phyloP scores from a whole-genome alignment of 768 basidiomycete species.

The Hygrophorus russula region DNA sequence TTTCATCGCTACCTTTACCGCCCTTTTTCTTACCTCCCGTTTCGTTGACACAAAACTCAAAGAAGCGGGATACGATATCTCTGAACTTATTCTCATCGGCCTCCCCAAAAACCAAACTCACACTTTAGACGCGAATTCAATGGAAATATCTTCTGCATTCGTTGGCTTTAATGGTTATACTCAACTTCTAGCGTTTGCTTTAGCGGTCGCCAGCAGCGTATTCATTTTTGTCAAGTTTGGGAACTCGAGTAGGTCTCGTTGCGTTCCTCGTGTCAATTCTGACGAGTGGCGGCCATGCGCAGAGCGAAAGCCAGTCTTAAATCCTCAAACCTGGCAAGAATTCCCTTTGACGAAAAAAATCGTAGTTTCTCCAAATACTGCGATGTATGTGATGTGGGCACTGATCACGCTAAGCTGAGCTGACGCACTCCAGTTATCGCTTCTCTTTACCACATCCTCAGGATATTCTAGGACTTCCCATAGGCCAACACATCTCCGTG shows the following conservation, averaged over 20 bases:
- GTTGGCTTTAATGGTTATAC: no score
- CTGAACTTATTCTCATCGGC: slow-evolving; percentile 1
- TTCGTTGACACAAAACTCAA: neutral
- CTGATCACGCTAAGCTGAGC: neutral
- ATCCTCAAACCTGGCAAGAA: slow-evolving; percentile 68
- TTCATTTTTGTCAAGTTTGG: neutral
- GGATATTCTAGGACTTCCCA: slow-evolving; percentile 84
- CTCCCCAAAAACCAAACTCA: neutral
- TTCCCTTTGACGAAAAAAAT: slow-evolving; percentile 78
- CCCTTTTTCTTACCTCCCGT: neutral
- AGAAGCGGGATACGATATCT: neutral
- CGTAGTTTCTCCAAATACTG: slow-evolving; percentile 88
- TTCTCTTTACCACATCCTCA: slow-evolving; percentile 68
- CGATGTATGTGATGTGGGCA: slow-evolving; percentile 49
- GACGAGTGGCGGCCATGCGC: no score
- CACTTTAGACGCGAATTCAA: neutral
- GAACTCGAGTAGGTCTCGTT: neutral
- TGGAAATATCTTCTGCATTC: no score
- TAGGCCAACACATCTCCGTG: slow-evolving; percentile 93
- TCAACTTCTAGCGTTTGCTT: neutral
- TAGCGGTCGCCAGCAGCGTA: neutral
- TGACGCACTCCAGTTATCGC: slow-evolving; percentile 56
- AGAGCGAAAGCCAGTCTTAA: slow-evolving; percentile 63
- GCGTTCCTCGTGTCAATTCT: no score
- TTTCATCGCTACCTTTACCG: neutral